Percentiles rank a stretch among this genome's conserved stretches.
phyloP scores from a whole-genome alignment of 345 rosid genomes.

The Arabidopsis suecica region DNA sequence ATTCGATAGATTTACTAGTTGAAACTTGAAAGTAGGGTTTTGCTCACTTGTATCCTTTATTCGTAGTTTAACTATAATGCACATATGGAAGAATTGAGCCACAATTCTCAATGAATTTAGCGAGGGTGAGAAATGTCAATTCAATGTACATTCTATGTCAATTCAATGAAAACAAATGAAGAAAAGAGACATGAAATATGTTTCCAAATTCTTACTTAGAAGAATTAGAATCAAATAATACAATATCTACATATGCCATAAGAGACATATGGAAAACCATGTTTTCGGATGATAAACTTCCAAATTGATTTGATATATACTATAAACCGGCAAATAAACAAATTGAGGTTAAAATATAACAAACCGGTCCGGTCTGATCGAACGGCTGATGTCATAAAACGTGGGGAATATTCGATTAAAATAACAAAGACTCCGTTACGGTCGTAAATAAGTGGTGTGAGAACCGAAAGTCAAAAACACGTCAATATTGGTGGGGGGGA shows the following conservation, averaged over 20 bases:
- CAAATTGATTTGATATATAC: background rate
- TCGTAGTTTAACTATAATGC: background rate
- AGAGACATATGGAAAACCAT: background rate
- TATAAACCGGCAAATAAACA: background rate
- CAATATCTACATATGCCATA: background rate
- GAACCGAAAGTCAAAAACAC: conserved; percentile 30
- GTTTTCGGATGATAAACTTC: background rate
- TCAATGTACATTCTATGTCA: background rate
- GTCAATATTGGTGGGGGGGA: conserved; percentile 19
- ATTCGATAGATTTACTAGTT: background rate
- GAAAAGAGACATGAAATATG: background rate
- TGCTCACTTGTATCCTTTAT: background rate
- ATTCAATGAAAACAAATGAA: background rate
- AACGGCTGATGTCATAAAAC: conserved; percentile 16
- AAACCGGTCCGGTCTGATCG: conserved; percentile 11
- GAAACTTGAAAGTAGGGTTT: background rate
- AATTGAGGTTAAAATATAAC: background rate
- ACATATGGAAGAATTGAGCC: too few species aligned
- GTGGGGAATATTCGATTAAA: background rate
- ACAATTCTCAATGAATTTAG: too few species aligned
- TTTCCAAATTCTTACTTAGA: background rate
- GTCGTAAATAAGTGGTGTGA: background rate
- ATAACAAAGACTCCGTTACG: background rate
- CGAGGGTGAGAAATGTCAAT: too few species aligned
- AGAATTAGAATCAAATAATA: conserved; percentile 8